Evolutionary conservation across 257 asterid species (phyloP), one percentile per base, ranked within the genome.

Genomic region (Solanum chiquidenum): DNA sequence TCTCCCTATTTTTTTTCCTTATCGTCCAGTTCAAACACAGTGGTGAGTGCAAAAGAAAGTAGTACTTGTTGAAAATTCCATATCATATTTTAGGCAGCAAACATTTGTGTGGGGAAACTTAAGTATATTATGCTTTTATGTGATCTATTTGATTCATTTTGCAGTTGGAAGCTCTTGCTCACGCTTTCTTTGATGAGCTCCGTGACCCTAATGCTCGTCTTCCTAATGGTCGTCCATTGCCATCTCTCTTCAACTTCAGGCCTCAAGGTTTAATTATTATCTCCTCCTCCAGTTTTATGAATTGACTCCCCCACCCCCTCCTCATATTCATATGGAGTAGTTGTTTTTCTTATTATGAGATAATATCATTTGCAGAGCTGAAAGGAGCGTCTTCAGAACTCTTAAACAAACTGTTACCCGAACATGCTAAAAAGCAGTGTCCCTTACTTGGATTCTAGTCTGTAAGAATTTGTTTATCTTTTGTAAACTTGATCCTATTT

Each of bases 101-200:
- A 44, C 29, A 74, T 88, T 58, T 71, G 73, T 42, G 42, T 72
- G 10, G 66, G 49, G 66, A 18, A 38, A 64, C 5, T 21, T 21
- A 40, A 72, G 60, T 38, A 25, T 68, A 11, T 38, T 9, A 11
- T 37, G 33, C 44, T 83, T 49, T 18, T 86, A 23, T 31, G 62
- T 89, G 42, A 23, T 75, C 83, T 37, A 74, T 37, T 68, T 58
- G 74, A 25, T 79, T 84, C 79, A 3, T n/a, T 55, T 73, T 42
- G 76, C 92, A 94, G 98, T 85, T 94, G 94, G 97, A 94, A 87
- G 97, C 97, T 64, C 93, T 93, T 74, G 86, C 90, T 76, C 98
- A 94, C 88, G 93, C 97, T 2, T 95, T 95, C 87, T 95, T 94
- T 77, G 89, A 94, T 87, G 98, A 95, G 83, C 97, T 95, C 21